These are phyloP conservation scores for Kluyveromyces lactis DNA, from an alignment of 805 yeast genomes.

Conservation along the genomic window DNA sequence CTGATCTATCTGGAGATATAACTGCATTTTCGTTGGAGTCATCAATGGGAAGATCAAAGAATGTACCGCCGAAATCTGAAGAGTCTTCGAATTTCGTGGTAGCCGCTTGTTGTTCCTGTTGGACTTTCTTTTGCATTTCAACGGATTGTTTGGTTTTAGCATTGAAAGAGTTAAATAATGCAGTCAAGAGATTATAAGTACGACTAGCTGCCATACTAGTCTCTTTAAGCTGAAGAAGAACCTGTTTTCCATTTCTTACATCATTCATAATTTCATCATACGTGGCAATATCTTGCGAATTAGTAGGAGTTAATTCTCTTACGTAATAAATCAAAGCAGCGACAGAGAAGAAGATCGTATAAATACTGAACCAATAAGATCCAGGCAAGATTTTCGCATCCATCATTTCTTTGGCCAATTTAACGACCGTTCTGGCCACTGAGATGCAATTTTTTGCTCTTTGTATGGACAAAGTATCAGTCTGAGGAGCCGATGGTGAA, in stretches of 20 bases:
- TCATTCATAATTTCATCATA: slow-evolving; percentile 57
- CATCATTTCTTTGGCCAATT: slow-evolving; percentile 73
- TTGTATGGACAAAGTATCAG: slow-evolving; percentile 41
- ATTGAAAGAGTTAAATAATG: slow-evolving; percentile 72
- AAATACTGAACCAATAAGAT: slow-evolving; percentile 90
- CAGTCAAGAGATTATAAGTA: slow-evolving; percentile 70
- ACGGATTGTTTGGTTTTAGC: slow-evolving; percentile 46
- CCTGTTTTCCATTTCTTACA: slow-evolving; percentile 74
- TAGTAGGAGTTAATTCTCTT: slow-evolving; percentile 43
- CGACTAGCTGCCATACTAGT: slow-evolving; percentile 71
- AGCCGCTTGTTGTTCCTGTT: neutral
- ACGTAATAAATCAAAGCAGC: slow-evolving; percentile 81
- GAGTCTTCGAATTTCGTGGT: neutral
- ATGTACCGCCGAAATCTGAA: neutral
- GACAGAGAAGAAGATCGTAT: slow-evolving; percentile 85
- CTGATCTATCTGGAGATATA: slow-evolving; percentile 3
- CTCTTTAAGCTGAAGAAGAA: slow-evolving; percentile 61
- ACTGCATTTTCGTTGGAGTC: neutral
- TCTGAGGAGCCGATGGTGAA: slow-evolving; percentile 32
- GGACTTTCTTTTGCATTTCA: neutral
- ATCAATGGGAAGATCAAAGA: neutral
- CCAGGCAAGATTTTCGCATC: slow-evolving; percentile 66
- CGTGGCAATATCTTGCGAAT: slow-evolving; percentile 38
- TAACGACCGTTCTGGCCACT: slow-evolving; percentile 73
- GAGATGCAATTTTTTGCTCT: slow-evolving; percentile 80